Base-by-base conservation (phyloP, 192 early-diverging fungal species). In the Coemansia umbellata region DNA sequence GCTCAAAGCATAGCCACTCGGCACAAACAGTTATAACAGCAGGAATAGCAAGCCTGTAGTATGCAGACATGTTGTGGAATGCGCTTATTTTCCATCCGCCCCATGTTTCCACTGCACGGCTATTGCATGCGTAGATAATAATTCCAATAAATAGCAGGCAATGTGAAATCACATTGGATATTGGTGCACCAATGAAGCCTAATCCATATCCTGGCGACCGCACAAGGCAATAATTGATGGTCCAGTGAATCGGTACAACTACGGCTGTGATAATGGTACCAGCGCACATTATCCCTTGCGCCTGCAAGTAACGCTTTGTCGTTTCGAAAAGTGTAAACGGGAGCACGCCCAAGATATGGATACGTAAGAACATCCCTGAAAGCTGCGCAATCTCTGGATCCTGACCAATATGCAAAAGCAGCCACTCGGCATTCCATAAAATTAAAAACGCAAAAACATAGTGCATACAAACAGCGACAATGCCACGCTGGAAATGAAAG, bases 221-320 rank as follows among this genome's bases (percentile, higher is more conserved):
- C 15, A 97, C 91, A 27, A 97, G 60, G 0, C 80, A 39, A 58
- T 86, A 95, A 57, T 89, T 89, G 30, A 89, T 53, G 31, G 87
- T 31, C 8, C 83, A 60, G 60, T 91, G 91, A 39, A 93, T 47
- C 9, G 87, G 88, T 7, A 84, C 63, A 5, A 85, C 82, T 28
- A 89, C 57, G 17, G 82, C 31, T 2, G 88, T 77, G 17, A 92
- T 79, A 37, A 82, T 71, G 31, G 90, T 88, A n/a, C 74, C 79
- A 0, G 90, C 90, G 11, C 83, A 74, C 93, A 97, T 93, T 50
- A 69, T 69, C 9, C 84, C 91, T 74, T 97, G 94, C 0, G 85
- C 81, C 59, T 94, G 88, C 31, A 95, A 66, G 55, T 80, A 95
- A 35, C 89, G 81, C 48, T 90, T 89, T 30, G 87, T 64, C 47